Base-by-base conservation (phyloP, 78 protist genomes). In the Chrysochromulina tobinii region DNA sequence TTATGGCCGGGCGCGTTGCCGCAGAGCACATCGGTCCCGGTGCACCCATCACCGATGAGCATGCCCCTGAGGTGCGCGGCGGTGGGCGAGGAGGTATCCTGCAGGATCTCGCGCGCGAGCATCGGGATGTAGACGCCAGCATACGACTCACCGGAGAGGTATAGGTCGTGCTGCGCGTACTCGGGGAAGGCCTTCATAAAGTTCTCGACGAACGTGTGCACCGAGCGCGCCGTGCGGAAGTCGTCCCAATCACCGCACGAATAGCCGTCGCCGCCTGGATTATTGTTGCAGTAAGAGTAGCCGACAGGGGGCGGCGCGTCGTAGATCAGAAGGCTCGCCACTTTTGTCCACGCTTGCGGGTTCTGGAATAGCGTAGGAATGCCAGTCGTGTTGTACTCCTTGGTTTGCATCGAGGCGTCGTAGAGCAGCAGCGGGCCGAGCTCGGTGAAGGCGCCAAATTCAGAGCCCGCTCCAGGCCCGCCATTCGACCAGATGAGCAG, bases 71-170 rank as follows among this genome's bases (percentile, higher is more conserved):
- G 89, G 54, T 58, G 17, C 53, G 61, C 7, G 27, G 4, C 64
- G 64, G 14, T 38, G 38, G 38, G 38, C 38, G 38, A 38, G 25
- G 1, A 9, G 17, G 57, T 2, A 69, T 72, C 8, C 50, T 58
- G 27, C 25, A 93, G 73, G 25, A 93, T n/a, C 85, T 83, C 87
- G 51, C 83, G 86, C 9, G 83, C 89, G 17, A 89, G 89, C 25
- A 67, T 54, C 21, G 92, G 91, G 14, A 93, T 55, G 91, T 93
- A 93, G 55, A 93, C 75, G 18, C 95, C 95, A 3, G 95, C 95
- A 81, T 93, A 93, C 14, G 92, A 90, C 93, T 93, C 95, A 3
- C 93, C 94, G 5, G 86, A 79, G 77, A 92, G 1, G 79, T 77
- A 92, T 14, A 87, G n/a, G 20, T 50, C 84, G 66, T 88, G 4